phyloP scores from a whole-genome alignment of 495 filamentous ascomycete genomes.

The Letharia columbiana region DNA sequence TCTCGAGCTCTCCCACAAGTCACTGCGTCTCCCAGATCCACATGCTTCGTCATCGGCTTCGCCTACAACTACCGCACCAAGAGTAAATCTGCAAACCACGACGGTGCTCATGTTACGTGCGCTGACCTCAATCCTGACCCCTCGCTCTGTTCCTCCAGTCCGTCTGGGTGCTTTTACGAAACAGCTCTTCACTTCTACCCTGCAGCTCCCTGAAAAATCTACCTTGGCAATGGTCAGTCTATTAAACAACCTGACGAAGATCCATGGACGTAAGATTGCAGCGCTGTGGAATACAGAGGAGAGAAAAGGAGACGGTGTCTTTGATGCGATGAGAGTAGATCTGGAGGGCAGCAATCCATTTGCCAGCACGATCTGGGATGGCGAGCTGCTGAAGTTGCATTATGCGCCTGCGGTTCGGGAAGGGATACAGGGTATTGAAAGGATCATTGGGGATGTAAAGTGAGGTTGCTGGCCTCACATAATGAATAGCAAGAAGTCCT shows the following conservation, averaged over 20 bases:
- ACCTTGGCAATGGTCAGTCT: slow-evolving; percentile 66
- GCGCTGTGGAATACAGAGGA: slow-evolving; percentile 82
- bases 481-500: neutral
- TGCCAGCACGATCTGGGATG: slow-evolving; percentile 86
- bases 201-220: slow-evolving; percentile 87
- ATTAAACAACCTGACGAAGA: slow-evolving; percentile 62
- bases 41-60: slow-evolving; percentile 34
- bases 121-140: slow-evolving; percentile 66
- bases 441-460: slow-evolving; percentile 35
- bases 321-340: slow-evolving; percentile 45
- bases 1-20: slow-evolving; percentile 72
- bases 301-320: slow-evolving; percentile 71
- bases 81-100: slow-evolving; percentile 87
- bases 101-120: slow-evolving; percentile 83
- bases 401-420: slow-evolving; percentile 80
- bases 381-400: slow-evolving; percentile 74
- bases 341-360: slow-evolving; percentile 82
- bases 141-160: slow-evolving; percentile 59
- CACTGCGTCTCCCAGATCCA: slow-evolving; percentile 71
- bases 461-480: neutral
- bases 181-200: slow-evolving; percentile 67
- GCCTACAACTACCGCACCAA: slow-evolving; percentile 37
- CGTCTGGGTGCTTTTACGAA: slow-evolving; percentile 90
- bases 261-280: slow-evolving; percentile 59
- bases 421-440: slow-evolving; percentile 62